Base-by-base conservation (phyloP, 2,329 filamentous ascomycete species). In the Cladophialophora immunda region DNA sequence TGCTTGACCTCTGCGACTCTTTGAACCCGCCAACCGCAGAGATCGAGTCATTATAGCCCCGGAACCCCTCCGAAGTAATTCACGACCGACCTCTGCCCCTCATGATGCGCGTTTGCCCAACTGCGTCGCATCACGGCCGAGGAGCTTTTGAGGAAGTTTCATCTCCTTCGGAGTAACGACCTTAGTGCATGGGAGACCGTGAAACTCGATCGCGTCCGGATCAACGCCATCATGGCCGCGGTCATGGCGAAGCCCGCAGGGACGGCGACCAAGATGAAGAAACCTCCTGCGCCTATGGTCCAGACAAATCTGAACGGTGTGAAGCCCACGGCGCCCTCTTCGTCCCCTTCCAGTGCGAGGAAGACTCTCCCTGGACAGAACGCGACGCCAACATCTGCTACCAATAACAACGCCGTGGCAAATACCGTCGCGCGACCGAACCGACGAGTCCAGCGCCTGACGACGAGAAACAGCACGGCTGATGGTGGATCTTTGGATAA, bases 251-350 rank as follows among this genome's bases (percentile, higher is more conserved):
- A 72, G 45, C 68, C 72, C 22, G 36, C 63, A 11, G 62, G 59
- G n/a, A 70, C 65, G 13, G 68, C 71, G 52, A 70, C 70, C 25
- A 73, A 72, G 67, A 72, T 70, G 66, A 74, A 74, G 65, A 72
- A 72, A 53, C 71, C 72, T 34, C 65, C 68, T 29, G 34, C 69
- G 41, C 84, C 89, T 55, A 85, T 87, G 53, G 86, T 90, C 65
- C 89, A 90, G 76, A 86, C 87, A 58, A 78, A 79, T 66, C 73
- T 78, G 67, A 91, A 91, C 78, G 88, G 88, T 36, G 79, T 82
- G 66, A 81, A 82, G 70, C 79, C 86, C 27, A 84, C 86, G 1
- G 84, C 86, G 67, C 85, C 87, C 3, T 90, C 88, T 1, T 84
- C 88, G n/a, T 85, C 85, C 3, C 83, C 84, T 45, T 80, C 81